Evolutionary conservation across 352 stramenopile species (phyloP).

Genomic region (Pilasporangium apinafurcum): DNA sequence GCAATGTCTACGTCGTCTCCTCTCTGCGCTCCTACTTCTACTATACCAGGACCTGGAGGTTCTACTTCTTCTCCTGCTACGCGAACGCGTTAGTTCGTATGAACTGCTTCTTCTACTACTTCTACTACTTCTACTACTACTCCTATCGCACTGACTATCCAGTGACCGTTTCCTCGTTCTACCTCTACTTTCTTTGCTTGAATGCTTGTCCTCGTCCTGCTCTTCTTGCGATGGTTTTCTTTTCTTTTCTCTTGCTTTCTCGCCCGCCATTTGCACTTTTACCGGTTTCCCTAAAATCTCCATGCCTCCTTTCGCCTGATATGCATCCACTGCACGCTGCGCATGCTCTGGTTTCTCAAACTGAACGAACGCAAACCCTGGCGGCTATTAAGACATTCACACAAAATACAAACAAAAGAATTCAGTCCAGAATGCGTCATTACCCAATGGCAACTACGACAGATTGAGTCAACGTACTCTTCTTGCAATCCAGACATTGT

Average conservation of each 20-base stretch:
- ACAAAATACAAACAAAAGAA: not conserved
- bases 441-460: not conserved
- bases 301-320: conserved; percentile 13
- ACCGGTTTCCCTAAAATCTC: conserved; percentile 68
- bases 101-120: not conserved
- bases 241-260: conserved; percentile 13
- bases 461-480: conserved; percentile 25
- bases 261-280: conserved; percentile 62
- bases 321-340: conserved; percentile 36
- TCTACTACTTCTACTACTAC: not conserved
- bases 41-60: not conserved
- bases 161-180: too few species aligned
- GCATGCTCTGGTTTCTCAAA: conserved; percentile 45
- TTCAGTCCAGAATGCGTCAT: conserved; percentile 2
- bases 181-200: too few species aligned
- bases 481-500: conserved; percentile 68
- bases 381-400: conserved; percentile 26
- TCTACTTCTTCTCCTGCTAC: not conserved
- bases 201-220: not conserved
- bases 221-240: not conserved
- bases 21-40: too few species aligned
- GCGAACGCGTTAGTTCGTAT: not conserved
- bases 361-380: conserved; percentile 75
- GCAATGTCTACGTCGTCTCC: too few species aligned
- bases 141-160: too few species aligned